phyloP scores from a whole-genome alignment of 2,329 filamentous ascomycete species.

The Drechmeria coniospora region DNA sequence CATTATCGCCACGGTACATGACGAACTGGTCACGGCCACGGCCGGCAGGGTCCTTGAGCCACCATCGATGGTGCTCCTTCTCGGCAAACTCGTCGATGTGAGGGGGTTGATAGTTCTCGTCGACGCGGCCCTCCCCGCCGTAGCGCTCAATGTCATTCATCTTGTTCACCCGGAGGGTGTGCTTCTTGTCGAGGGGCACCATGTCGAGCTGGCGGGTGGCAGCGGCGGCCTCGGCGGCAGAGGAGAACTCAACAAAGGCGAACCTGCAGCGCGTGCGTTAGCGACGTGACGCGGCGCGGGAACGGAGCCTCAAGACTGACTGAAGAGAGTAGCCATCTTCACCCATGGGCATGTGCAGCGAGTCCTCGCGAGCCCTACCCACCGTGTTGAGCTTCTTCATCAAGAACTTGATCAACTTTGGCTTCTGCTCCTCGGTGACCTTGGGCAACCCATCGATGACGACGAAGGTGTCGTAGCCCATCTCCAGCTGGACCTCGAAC shows the following conservation, averaged over 20 bases:
- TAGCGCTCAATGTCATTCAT: conserved; percentile 95
- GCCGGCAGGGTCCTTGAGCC: conserved; percentile 64
- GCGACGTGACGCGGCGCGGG: conserved; percentile 1
- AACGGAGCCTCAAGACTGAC: conserved; percentile 32
- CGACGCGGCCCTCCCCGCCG: conserved; percentile 81
- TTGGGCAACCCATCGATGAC: conserved; percentile 87
- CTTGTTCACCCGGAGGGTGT: conserved; percentile 93
- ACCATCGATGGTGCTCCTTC: conserved; percentile 89
- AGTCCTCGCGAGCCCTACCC: conserved; percentile 72
- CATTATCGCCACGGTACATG: conserved; percentile 82
- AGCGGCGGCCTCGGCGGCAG: conserved; percentile 73
- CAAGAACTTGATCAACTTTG: conserved; percentile 92
- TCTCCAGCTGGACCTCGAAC: conserved; percentile 90
- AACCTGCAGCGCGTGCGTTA: conserved; percentile 40
- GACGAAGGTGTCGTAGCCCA: conserved; percentile 91
- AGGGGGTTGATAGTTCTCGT: conserved; percentile 77
- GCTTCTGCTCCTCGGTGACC: conserved; percentile 79
- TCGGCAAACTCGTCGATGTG: conserved; percentile 73
- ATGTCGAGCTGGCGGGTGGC: conserved; percentile 81
- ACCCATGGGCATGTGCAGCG: conserved; percentile 85
- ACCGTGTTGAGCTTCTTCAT: conserved; percentile 81
- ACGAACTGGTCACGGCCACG: conserved; percentile 90
- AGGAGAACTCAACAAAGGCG: conserved; percentile 93
- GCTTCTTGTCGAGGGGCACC: conserved; percentile 86
- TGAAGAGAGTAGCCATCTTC: conserved; percentile 75